phyloP scores from a whole-genome alignment of 805 yeast genomes.

The Monosporozyma siamensis region DNA sequence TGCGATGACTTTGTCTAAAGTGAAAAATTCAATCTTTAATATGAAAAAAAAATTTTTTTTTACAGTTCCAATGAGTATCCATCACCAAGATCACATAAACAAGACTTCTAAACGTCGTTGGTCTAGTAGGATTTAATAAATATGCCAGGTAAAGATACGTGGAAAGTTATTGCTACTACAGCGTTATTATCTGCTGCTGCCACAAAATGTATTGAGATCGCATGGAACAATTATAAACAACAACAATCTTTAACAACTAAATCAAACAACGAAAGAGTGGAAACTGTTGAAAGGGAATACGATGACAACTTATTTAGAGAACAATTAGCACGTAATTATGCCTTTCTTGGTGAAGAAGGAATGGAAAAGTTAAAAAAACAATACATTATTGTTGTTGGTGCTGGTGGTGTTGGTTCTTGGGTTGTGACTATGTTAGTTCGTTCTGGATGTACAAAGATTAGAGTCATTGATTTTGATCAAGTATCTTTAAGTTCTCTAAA shows the following conservation, averaged over 20 bases:
- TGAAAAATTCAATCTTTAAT: too few relatives aligned
- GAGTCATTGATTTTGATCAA: constrained; percentile 91
- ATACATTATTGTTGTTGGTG: constrained; percentile 75
- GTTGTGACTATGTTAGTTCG: constrained; percentile 84
- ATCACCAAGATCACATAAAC: too few relatives aligned
- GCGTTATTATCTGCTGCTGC: constrained; percentile 27
- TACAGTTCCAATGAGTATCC: too few relatives aligned
- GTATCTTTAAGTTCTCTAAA: constrained; percentile 86
- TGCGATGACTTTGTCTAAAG: too few relatives aligned
- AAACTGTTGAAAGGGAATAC: constrained; percentile 18
- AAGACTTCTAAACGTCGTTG: too few relatives aligned
- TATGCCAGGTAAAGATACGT: constrained; percentile 8
- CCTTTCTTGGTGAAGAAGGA: constrained; percentile 82
- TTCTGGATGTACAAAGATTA: constrained; percentile 73
- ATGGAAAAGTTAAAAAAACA: constrained; percentile 62
- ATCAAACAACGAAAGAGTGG: background rate
- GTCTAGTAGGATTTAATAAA: too few relatives aligned
- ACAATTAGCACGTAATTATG: constrained; percentile 89
- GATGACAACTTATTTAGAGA: constrained; percentile 74
- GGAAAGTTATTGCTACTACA: constrained; percentile 27
- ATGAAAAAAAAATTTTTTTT: too few relatives aligned
- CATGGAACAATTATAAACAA: constrained; percentile 17
- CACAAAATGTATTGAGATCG: constrained; percentile 24
- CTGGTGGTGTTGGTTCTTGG: constrained; percentile 99
- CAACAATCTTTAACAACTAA: constrained; percentile 1